Base-by-base conservation (phyloP, 148 eudicot species). In the Silene conica region DNA sequence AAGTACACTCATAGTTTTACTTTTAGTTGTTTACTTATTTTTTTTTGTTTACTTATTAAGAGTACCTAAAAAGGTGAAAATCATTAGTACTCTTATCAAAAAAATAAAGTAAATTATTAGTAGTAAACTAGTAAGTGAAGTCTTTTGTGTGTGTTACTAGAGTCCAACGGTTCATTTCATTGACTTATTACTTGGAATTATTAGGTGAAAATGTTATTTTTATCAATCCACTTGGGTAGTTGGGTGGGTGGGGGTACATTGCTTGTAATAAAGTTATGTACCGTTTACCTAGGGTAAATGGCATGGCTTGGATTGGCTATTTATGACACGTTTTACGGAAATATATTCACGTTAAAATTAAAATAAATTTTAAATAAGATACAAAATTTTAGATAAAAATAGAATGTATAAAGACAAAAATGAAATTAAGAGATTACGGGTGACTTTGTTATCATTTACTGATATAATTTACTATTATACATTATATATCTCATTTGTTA, bases 141-240 rank as follows among this genome's bases (percentile, higher is more conserved):
- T 73, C 56, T 1, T 19, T 63, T 46, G 7, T 2, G 9, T 38
- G 43, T 25, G 16, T n/a, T 60, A 76, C 56, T 59, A 55, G 21
- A 70, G 31, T 31, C 31, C 71, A 64, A 77, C 64, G 75, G 71
- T 70, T 63, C 25, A 72, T 63, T 57, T 68, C 64, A 74, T 73
- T 74, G 81, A 74, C 77, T 73, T 79, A 79, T 74, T 38, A 74
- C 22, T 79, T 69, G 81, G 81, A 79, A 68, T 61, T 60, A 78
- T 78, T 60, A 61, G 77, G 62, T 34, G 41, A 41, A 52, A 79
- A 14, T 20, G 31, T 22, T 60, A 50, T 68, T 50, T 54, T 78
- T 20, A 67, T 73, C 21, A 25, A 5, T 16, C 41, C 73, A 67
- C 56, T 79, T 73, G 69, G 9, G 74, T 73, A 66, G 60, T 78